These are phyloP conservation scores for Coniochaeta sp. DNA, from an alignment of 2,329 filamentous ascomycete genomes.

Conservation along the genomic window DNA sequence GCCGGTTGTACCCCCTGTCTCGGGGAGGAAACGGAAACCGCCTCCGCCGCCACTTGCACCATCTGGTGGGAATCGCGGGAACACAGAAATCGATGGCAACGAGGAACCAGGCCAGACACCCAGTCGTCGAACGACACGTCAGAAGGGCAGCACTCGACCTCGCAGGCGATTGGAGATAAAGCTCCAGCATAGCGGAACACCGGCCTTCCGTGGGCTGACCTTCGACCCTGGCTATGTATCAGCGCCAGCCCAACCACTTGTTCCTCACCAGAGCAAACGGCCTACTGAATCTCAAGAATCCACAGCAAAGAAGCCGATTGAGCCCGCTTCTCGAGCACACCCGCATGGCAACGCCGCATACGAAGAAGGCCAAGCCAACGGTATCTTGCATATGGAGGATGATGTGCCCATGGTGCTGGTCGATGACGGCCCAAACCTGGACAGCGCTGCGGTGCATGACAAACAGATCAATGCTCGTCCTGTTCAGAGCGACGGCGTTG, in stretches of 20 bases:
- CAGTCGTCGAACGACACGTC: not conserved
- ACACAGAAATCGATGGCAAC: not conserved
- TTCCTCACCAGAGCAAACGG: not conserved
- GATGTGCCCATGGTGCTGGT: not conserved
- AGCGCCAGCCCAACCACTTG: not conserved
- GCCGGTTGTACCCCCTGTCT: conserved; percentile 13
- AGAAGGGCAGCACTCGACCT: not conserved
- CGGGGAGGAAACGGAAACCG: conserved; percentile 7
- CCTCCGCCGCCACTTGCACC: not conserved
- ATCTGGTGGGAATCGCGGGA: not conserved
- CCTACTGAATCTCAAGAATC: not conserved
- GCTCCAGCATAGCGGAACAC: not conserved
- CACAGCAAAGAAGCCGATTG: too few relatives aligned
- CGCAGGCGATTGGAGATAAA: not conserved
- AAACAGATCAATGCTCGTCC: not conserved
- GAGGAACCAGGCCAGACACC: not conserved
- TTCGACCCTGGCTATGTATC: not conserved
- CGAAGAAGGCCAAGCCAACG: not conserved
- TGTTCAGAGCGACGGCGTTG: not conserved
- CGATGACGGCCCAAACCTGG: not conserved
- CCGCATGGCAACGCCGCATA: not conserved
- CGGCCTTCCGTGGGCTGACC: not conserved
- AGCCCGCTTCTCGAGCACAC: too few relatives aligned
- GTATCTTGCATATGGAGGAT: not conserved
- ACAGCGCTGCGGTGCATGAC: not conserved